A percentile compares a stretch with the other conserved stretches of the same genome.
Conservation (phyloP, 768 basidiomycete species). For the Kwoniella sp. region DNA sequence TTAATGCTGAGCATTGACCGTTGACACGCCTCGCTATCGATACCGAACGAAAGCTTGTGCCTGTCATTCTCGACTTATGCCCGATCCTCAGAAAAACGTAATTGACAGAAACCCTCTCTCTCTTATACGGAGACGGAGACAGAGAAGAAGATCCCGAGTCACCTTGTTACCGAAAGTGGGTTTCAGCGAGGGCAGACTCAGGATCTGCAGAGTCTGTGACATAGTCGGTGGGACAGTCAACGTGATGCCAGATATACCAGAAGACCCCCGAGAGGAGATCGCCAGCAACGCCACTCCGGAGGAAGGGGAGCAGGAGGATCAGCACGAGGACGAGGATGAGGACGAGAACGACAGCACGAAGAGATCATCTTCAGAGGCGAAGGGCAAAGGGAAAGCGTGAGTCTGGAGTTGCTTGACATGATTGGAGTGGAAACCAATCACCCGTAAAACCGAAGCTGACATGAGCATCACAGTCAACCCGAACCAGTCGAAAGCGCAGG, state of each 20-base stretch:
- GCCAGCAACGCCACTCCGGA: background rate
- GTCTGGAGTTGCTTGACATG: background rate
- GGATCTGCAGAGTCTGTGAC: background rate
- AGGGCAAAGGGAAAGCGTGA: constrained; percentile 9
- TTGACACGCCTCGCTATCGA: no score
- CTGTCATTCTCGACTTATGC: no score
- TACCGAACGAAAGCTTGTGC: no score
- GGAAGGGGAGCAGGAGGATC: no score
- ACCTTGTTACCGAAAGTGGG: background rate
- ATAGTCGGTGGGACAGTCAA: background rate
- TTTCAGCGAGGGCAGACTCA: background rate
- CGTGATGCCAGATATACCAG: background rate
- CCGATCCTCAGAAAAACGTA: no score
- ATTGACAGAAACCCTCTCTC: no score
- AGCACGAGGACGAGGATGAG: background rate
- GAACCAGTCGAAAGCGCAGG: no score
- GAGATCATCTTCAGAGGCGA: background rate
- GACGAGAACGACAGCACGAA: background rate
- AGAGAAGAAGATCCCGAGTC: background rate
- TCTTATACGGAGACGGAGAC: background rate
- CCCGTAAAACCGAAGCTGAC: no score
- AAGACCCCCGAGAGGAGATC: background rate
- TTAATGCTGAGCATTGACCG: background rate
- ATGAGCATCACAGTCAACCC: background rate
- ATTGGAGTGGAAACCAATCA: no score